phyloP scores from a whole-genome alignment of 768 basidiomycete genomes.

The Holtermannia corniformis region DNA sequence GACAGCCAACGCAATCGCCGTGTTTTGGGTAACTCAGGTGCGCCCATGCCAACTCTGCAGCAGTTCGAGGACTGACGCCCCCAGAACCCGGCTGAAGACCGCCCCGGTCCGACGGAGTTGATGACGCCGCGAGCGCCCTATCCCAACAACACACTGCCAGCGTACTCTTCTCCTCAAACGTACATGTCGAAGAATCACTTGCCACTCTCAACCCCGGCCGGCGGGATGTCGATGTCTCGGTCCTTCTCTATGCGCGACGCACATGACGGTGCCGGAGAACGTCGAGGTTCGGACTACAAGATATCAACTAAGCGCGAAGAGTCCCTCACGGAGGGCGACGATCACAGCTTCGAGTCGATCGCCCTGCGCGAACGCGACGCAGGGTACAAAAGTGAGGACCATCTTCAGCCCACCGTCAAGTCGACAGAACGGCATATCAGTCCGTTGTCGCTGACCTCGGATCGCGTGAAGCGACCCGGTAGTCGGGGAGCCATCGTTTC shows the following conservation, averaged over 20 bases:
- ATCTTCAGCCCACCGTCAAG: no score
- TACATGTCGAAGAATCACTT: background rate
- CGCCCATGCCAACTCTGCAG: background rate
- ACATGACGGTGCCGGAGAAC: background rate
- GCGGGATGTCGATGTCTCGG: background rate
- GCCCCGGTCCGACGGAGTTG: background rate
- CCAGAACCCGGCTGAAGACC: background rate
- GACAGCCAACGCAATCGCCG: constrained; percentile 43
- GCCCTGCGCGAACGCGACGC: no score
- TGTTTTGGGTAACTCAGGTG: constrained; percentile 46
- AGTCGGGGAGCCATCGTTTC: background rate
- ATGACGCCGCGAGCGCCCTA: background rate
- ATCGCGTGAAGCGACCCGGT: no score
- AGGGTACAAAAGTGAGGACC: no score
- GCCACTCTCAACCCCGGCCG: background rate
- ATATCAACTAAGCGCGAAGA: background rate
- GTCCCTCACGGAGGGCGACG: background rate
- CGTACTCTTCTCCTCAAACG: background rate
- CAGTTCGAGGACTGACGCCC: background rate
- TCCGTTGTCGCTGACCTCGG: no score
- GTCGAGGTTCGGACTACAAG: background rate
- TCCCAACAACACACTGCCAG: background rate
- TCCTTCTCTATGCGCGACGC: background rate
- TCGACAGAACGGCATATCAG: no score
- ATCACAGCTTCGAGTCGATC: background rate